A percentile compares a stretch with the other conserved stretches of the same genome.
phyloP scores from a whole-genome alignment of 2,329 filamentous ascomycete species.

The Botrytis pseudocinerea region DNA sequence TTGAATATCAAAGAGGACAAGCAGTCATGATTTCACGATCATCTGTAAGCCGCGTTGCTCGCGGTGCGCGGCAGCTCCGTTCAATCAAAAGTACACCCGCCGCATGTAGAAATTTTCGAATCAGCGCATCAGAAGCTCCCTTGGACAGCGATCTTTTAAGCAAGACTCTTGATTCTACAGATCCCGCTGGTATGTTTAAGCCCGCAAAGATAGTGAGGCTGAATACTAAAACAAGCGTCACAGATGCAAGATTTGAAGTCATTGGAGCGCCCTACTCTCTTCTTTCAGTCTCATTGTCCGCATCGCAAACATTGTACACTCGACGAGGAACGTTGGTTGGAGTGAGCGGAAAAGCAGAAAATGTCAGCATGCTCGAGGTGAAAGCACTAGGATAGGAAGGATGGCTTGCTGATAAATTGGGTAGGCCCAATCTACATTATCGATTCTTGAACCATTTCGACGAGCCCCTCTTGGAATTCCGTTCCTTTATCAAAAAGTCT shows the following conservation, averaged over 20 bases:
- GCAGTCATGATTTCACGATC: slow-evolving; percentile 39
- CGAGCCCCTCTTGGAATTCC: slow-evolving; percentile 82
- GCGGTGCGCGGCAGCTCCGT: slow-evolving; percentile 35
- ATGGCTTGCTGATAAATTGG: slow-evolving; percentile 26
- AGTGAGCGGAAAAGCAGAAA: slow-evolving; percentile 85
- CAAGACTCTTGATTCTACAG: slow-evolving; percentile 45
- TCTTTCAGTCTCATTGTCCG: slow-evolving; percentile 87
- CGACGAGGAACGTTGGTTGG: slow-evolving; percentile 87
- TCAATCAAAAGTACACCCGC: slow-evolving; percentile 23
- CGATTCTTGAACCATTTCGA: slow-evolving; percentile 79
- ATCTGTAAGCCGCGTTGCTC: slow-evolving; percentile 32
- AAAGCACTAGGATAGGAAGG: slow-evolving; percentile 18
- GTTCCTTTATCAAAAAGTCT: slow-evolving; percentile 90
- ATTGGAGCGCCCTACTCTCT: slow-evolving; percentile 90
- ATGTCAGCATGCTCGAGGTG: slow-evolving; percentile 55
- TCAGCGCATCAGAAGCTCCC: slow-evolving; percentile 59
- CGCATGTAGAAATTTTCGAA: slow-evolving; percentile 59
- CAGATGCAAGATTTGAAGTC: slow-evolving; percentile 94
- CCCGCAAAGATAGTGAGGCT: background rate
- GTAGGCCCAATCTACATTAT: slow-evolving; percentile 84
- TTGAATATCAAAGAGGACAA: slow-evolving; percentile 23
- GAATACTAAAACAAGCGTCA: slow-evolving; percentile 24
- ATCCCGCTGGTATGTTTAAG: slow-evolving; percentile 32
- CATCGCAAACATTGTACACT: slow-evolving; percentile 91
- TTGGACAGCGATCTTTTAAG: slow-evolving; percentile 58